phyloP scores from a whole-genome alignment of 352 stramenopile genomes.

The Pilasporangium apinafurcum region DNA sequence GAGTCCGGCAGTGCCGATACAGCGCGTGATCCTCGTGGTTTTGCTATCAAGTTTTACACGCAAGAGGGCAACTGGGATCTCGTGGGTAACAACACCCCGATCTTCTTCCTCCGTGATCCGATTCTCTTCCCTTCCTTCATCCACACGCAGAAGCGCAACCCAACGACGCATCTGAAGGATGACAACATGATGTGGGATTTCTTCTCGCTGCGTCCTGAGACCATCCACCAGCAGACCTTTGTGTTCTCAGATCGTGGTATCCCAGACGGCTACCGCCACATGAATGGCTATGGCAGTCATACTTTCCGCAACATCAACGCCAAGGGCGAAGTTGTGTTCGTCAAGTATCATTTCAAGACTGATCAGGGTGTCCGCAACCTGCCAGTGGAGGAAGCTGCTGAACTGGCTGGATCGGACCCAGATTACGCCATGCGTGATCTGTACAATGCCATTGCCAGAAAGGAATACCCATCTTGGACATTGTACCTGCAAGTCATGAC shows the following conservation, averaged over 20 bases:
- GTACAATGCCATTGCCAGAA: slow-evolving; percentile 84
- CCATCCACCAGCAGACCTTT: slow-evolving; percentile 85
- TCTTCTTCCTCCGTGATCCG: slow-evolving; percentile 93
- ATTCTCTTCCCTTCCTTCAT: slow-evolving; percentile 92
- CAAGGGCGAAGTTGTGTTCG: slow-evolving; percentile 64
- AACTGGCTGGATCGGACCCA: slow-evolving; percentile 65
- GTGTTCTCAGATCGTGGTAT: slow-evolving; percentile 88
- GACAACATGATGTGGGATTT: slow-evolving; percentile 91
- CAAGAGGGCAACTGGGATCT: slow-evolving; percentile 93
- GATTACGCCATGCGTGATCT: slow-evolving; percentile 89
- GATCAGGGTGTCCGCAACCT: slow-evolving; percentile 89
- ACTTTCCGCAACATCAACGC: slow-evolving; percentile 90
- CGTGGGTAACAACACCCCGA: slow-evolving; percentile 91
- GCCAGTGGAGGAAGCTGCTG: slow-evolving; percentile 64
- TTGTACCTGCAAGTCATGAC: slow-evolving; percentile 92
- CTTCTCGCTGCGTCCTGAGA: slow-evolving; percentile 89
- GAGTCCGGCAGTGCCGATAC: slow-evolving; percentile 82
- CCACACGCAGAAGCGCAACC: slow-evolving; percentile 91
- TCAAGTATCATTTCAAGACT: slow-evolving; percentile 94
- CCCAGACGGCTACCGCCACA: slow-evolving; percentile 84
- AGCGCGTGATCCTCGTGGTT: slow-evolving; percentile 83
- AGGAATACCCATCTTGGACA: slow-evolving; percentile 84
- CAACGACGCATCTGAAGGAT: slow-evolving; percentile 83
- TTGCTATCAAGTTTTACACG: slow-evolving; percentile 93
- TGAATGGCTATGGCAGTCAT: slow-evolving; percentile 91